A percentile compares a stretch with the other conserved stretches of the same genome.
Conservation (phyloP, 257 asterid species). For the Solanum appendiculatum region DNA sequence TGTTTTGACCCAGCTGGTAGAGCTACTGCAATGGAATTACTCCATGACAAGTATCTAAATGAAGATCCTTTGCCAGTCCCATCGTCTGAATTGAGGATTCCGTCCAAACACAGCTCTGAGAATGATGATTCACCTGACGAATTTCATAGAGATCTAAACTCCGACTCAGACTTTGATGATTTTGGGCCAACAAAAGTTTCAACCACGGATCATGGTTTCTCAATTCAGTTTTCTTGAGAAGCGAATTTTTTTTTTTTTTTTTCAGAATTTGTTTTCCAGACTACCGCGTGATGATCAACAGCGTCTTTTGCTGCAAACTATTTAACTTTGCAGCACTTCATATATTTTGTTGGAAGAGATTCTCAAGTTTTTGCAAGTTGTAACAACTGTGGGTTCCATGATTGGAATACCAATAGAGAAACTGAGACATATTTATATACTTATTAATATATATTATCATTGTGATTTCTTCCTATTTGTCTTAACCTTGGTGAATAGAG, state of each 20-base stretch:
- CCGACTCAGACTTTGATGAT: slow-evolving; percentile 71
- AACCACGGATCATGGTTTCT: slow-evolving; percentile 46
- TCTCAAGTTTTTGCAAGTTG: not conserved
- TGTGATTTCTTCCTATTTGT: not conserved
- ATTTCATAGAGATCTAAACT: slow-evolving; percentile 34
- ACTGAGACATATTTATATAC: not conserved
- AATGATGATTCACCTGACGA: slow-evolving; percentile 49
- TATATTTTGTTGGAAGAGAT: not conserved
- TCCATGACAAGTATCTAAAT: slow-evolving; percentile 66
- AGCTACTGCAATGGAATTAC: slow-evolving; percentile 74
- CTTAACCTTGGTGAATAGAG: not conserved
- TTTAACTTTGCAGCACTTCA: not conserved
- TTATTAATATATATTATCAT: not conserved
- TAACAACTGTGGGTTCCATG: not conserved
- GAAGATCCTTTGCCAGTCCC: slow-evolving; percentile 74
- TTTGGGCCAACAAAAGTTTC: slow-evolving; percentile 44
- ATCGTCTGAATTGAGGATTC: slow-evolving; percentile 61
- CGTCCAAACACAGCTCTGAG: slow-evolving; percentile 34
- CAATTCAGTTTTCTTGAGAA: slow-evolving; percentile 59
- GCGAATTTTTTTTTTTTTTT: too few relatives aligned
- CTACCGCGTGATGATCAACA: not conserved
- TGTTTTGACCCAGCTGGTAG: slow-evolving; percentile 65
- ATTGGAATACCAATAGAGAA: not conserved
- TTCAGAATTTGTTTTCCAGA: not conserved
- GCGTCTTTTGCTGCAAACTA: not conserved